phyloP scores from a whole-genome alignment of 768 basidiomycete genomes.

The Termitomyces sp. region DNA sequence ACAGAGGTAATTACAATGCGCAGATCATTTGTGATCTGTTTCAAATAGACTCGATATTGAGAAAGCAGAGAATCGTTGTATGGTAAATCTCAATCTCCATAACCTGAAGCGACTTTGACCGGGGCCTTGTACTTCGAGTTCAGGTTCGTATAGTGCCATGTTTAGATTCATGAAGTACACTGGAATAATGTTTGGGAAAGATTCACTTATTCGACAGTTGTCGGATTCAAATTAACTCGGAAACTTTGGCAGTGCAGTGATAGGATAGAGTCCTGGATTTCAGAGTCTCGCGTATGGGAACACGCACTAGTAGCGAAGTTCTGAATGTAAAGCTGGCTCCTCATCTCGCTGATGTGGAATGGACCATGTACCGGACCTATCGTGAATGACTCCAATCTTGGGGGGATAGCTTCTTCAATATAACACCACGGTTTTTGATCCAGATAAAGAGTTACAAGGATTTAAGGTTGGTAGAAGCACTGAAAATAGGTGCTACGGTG shows the following conservation, averaged over 20 bases:
- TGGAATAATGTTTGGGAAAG: not conserved
- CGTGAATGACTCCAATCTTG: slow-evolving; percentile 24
- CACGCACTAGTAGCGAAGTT: slow-evolving; percentile 29
- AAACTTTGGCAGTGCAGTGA: slow-evolving; percentile 25
- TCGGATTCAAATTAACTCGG: slow-evolving; percentile 20
- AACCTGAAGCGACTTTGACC: slow-evolving; percentile 1
- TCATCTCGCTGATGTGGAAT: slow-evolving; percentile 24
- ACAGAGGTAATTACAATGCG: slow-evolving; percentile 1
- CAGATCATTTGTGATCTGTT: not conserved
- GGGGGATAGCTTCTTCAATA: slow-evolving; percentile 28
- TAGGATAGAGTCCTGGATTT: slow-evolving; percentile 26
- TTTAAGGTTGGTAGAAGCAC: slow-evolving; percentile 21
- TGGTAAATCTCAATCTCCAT: slow-evolving; percentile 1
- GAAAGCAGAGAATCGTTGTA: not conserved
- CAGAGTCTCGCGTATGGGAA: slow-evolving; percentile 32
- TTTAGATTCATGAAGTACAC: too few species aligned
- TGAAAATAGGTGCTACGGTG: slow-evolving; percentile 28
- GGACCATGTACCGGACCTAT: slow-evolving; percentile 34
- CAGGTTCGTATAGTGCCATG: too few species aligned
- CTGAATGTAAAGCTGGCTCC: slow-evolving; percentile 19
- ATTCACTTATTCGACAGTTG: not conserved
- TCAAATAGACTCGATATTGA: not conserved
- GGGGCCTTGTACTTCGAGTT: too few species aligned
- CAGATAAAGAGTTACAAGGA: slow-evolving; percentile 26
- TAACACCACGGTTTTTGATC: slow-evolving; percentile 27